Percentiles rank a stretch among this genome's conserved stretches.
Conservation (phyloP, 805 yeast genomes). For the Candida sanyiensis region DNA sequence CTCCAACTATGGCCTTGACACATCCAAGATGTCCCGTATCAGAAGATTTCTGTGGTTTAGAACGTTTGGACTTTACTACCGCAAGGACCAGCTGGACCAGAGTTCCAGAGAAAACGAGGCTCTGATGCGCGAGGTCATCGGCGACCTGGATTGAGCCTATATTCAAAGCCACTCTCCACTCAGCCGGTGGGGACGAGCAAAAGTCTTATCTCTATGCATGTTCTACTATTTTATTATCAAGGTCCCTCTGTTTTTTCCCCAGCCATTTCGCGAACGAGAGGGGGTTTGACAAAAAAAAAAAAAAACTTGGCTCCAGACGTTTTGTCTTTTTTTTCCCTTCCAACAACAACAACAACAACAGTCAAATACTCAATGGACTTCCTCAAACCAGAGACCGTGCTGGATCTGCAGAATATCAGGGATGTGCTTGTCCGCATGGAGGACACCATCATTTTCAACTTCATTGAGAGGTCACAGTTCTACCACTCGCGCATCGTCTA, state of each 20-base stretch:
- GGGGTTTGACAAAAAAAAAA: too few species aligned
- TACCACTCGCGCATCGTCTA: conserved; percentile 72
- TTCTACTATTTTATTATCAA: too few species aligned
- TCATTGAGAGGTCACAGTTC: conserved; percentile 91
- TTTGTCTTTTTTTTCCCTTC: too few species aligned
- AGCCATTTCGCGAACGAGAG: too few species aligned
- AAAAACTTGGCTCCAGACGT: too few species aligned
- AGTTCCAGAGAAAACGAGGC: conserved; percentile 62
- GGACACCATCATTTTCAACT: conserved; percentile 87
- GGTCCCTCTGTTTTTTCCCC: too few species aligned
- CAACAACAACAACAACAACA: too few species aligned
- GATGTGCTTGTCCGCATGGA: conserved; percentile 87
- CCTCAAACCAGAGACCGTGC: conserved; percentile 72
- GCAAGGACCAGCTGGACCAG: conserved; percentile 29
- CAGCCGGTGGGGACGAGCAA: background rate
- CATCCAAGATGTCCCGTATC: conserved; percentile 43
- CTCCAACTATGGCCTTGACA: conserved; percentile 48
- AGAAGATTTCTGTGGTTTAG: conserved; percentile 55
- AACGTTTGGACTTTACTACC: conserved; percentile 29
- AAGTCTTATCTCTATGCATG: too few species aligned
- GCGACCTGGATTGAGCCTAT: conserved; percentile 34
- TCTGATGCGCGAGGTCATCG: conserved; percentile 68
- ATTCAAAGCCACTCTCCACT: background rate
- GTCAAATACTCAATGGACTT: too few species aligned
- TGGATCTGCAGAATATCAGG: conserved; percentile 77